Evolutionary conservation across 2,329 filamentous ascomycete species (phyloP), one percentile per base, ranked within the genome.

Genomic region (Ascosphaera acerosa): DNA sequence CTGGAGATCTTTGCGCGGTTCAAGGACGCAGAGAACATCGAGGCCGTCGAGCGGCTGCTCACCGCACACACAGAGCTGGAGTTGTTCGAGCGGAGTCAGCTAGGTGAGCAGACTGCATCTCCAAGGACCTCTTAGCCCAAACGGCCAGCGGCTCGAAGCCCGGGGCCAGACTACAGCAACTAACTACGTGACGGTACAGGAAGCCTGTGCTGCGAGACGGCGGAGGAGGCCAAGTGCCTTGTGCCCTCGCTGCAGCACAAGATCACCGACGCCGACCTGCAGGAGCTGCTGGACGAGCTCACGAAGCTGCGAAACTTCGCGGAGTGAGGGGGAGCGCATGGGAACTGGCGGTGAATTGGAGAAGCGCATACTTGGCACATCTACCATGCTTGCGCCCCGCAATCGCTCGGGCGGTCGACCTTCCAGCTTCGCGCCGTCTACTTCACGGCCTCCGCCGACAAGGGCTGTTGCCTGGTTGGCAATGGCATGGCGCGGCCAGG

Each of bases 171-270:
- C n/a, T n/a, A n/a, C n/a, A n/a, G n/a, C n/a, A n/a, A n/a, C n/a
- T 17, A 23, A 15, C 32, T 17, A 16, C n/a, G n/a, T n/a, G n/a
- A n/a, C n/a, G n/a, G 20, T 28, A 12, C 45, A 89, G 82, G 81
- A 19, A 90, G 78, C 18, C 61, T 97, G 23, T 91, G 81, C 53
- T 91, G 82, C 49, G 82, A 90, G 44, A 75, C 71, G 28, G 75
- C 80, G 35, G 87, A 97, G 48, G 89, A 97, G 55, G 87, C 87
- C 36, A 92, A 91, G 57, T 91, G 80, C 6, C 63, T 97, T 35
- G 90, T 97, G 38, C 89, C 87, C 1, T 91, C 66, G 41, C 52
- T 97, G 31, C 64, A 71, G 42, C 72, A 81, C 52, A 97, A 97
- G 57, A 89, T 94, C 45, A 66, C 65, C 37, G 84, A 94, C 48